Evolutionary conservation across 805 yeast species (phyloP), one percentile per base, ranked within the genome.

Genomic region (Clavispora fructus): DNA sequence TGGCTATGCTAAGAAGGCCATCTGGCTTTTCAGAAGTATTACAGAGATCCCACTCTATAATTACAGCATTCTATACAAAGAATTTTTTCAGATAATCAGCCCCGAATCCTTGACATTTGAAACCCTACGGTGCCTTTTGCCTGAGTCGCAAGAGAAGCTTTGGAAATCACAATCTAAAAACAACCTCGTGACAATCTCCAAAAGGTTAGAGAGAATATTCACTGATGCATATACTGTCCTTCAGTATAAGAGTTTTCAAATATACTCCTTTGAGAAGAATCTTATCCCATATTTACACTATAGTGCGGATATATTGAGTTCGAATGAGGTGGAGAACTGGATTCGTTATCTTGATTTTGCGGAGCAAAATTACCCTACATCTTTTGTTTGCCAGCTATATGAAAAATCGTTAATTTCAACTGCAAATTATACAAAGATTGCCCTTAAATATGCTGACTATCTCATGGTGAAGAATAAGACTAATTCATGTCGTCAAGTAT

Each of bases 41-140:
- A 59, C 80, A 17, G 86, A 81, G 50, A 58, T 82, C 0, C 88
- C 88, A 0, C 51, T 76, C 11, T 78, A 80, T 58, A 77, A 78
- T 52, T 82, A 71, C 55, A 63, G 76, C 10, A 65, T 68, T 41
- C 77, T 78, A 49, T 78, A 69, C 61, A 65, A 69, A 43, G 55
- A 63, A 14, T 64, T 69, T 47, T 56, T 72, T 25, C 52, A 61
- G 11, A 55, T 69, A 12, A 49, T 75, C 1, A 73, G 73, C n/a
- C 57, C 44, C 47, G 12, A 40, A 7, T 33, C 26, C 2, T 25
- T 41, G 7, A 41, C 52, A 6, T 49, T 44, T 12, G 51, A 55
- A 8, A 47, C 43, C 4, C 43, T 62, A 19, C 39, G 47, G 5
- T 45, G 42, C 23, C 47, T 60, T 30, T 55, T 61, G n/a, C 61